Conservation (phyloP, 164 flowering plant genomes). For the Magnolia sinica region DNA sequence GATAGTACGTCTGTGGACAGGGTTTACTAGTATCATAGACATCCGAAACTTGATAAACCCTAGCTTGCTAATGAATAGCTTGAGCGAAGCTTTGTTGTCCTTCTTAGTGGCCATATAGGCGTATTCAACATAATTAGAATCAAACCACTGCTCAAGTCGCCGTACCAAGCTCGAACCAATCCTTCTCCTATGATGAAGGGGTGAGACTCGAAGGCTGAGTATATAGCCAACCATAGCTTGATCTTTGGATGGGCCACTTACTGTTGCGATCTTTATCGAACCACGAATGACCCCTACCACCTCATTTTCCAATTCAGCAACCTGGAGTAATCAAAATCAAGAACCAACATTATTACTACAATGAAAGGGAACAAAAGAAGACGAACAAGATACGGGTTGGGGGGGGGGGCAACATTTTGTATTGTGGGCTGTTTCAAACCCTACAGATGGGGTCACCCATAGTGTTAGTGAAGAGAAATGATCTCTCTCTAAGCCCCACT, state of each 20-base stretch:
- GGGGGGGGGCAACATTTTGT: conserved; percentile 50
- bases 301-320: conserved; percentile 52
- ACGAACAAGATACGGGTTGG: not conserved
- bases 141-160: conserved; percentile 61
- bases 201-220: conserved; percentile 61
- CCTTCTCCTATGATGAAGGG: conserved; percentile 45
- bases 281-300: conserved; percentile 70
- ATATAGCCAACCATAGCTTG: conserved; percentile 55
- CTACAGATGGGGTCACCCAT: conserved; percentile 78
- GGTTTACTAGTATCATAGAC: conserved; percentile 54
- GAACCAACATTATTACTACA: not conserved
- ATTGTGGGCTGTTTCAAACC: conserved; percentile 34
- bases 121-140: conserved; percentile 39
- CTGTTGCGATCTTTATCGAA: conserved; percentile 43
- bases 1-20: conserved; percentile 26
- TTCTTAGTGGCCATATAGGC: conserved; percentile 78
- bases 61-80: conserved; percentile 46
- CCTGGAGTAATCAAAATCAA: conserved; percentile 27
- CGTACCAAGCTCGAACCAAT: conserved; percentile 47
- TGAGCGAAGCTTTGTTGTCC: conserved; percentile 54
- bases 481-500: conserved; percentile 43
- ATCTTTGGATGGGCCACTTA: conserved; percentile 9
- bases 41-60: conserved; percentile 46
- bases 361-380: not conserved
- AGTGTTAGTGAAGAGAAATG: conserved; percentile 51